Base-by-base conservation (phyloP, 805 yeast genomes). In the Myxozyma kluyveri region DNA sequence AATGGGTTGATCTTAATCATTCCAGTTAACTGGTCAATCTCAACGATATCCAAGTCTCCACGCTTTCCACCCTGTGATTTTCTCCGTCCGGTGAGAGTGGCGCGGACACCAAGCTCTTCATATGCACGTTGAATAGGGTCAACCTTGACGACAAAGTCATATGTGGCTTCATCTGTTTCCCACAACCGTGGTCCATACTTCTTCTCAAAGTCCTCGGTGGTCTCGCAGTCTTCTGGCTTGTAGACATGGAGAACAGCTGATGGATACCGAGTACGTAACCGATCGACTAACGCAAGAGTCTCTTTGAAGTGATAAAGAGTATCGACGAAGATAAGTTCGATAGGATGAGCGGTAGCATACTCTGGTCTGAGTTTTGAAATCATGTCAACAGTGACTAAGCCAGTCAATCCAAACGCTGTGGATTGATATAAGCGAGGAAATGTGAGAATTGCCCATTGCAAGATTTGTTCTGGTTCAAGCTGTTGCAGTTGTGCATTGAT, bases 221-320 rank as follows among this genome's bases (percentile, higher is more conserved):
- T 70, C 1, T 66, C 63, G 36, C 78, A 79, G 27, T 75, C 84
- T 27, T 68, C 62, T 0, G 98, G 97, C 59, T 76, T 77, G 69
- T 75, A 88, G 1, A 86, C 72, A 60, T 87, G 84, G 22, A 90
- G 67, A 24, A 73, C 73, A 43, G 73, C 74, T 14, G 63, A 57
- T 2, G 81, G 77, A 66, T 91, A 91, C 54, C 73, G 77, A 14
- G 63, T 58, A 61, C 79, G 72, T 37, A 91, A 77, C 10, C 70
- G 73, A 1, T 78, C 75, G 3, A 90, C 84, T 36, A 91, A 75
- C 2, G 83, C 88, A 39, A 84, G 71, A 0, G 98, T 91, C 68
- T 91, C 98, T n/a, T 91, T 89, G 75, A 91, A 91, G 68, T 91
- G 97, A 65, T 90, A 87, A 57, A 91, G 72, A 0, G 98, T 91